These are phyloP conservation scores for Ramularia collo-cygni DNA, from an alignment of 2,329 filamentous ascomycete species.

Conservation along the genomic window DNA sequence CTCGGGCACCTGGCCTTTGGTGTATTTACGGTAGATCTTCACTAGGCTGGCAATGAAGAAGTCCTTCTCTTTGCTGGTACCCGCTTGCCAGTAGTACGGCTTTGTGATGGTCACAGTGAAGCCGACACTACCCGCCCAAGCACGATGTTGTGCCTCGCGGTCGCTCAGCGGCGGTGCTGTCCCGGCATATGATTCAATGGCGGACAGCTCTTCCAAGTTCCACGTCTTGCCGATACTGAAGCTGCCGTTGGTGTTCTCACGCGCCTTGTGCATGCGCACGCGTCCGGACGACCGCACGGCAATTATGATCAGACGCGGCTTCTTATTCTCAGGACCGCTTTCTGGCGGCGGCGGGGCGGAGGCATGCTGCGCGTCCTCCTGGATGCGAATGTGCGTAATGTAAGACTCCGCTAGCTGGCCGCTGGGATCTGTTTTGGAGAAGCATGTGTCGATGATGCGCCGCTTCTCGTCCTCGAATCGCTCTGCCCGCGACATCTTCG, in stretches of 20 bases:
- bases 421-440: slow-evolving; percentile 80
- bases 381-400: slow-evolving; percentile 91
- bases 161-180: slow-evolving; percentile 43
- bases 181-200: slow-evolving; percentile 72
- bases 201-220: slow-evolving; percentile 83
- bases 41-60: slow-evolving; percentile 96
- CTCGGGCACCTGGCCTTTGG: slow-evolving; percentile 72
- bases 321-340: slow-evolving; percentile 67
- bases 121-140: slow-evolving; percentile 76
- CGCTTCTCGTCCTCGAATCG: slow-evolving; percentile 94
- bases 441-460: slow-evolving; percentile 91
- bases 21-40: slow-evolving; percentile 97
- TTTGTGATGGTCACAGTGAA: slow-evolving; percentile 87
- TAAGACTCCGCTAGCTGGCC: slow-evolving; percentile 86
- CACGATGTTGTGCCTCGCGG: slow-evolving; percentile 54
- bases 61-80: slow-evolving; percentile 92
- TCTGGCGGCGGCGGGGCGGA: slow-evolving; percentile 78
- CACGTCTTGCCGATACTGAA: slow-evolving; percentile 99
- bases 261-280: slow-evolving; percentile 92
- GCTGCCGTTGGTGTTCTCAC: slow-evolving; percentile 86
- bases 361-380: slow-evolving; percentile 77
- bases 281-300: slow-evolving; percentile 86
- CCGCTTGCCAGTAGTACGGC: slow-evolving; percentile 94
- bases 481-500: slow-evolving; percentile 54
- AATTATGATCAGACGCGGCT: slow-evolving; percentile 85